Conservation (phyloP, 139 green algal genomes). For the Chlorella sorokiniana region DNA sequence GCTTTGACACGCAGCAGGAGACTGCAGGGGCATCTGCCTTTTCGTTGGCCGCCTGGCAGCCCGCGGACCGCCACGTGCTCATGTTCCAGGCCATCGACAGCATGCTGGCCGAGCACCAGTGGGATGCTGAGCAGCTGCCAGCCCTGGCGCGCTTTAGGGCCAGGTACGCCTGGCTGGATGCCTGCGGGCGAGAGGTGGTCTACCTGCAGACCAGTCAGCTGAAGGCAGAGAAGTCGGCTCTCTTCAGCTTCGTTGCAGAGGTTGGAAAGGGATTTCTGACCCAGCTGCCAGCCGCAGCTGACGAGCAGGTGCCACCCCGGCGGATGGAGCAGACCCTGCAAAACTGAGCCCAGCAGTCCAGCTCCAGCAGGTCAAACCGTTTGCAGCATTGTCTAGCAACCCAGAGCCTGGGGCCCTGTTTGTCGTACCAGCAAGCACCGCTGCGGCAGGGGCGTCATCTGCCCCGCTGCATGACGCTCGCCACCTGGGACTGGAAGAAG, state of each 20-base stretch:
- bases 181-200: conserved; percentile 27
- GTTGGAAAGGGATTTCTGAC: conserved; percentile 5
- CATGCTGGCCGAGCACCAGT: conserved; percentile 18
- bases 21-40: not conserved
- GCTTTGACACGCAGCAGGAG: not conserved
- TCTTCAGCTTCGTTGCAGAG: conserved; percentile 18
- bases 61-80: conserved; percentile 5
- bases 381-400: not conserved
- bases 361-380: too few relatives aligned
- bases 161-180: conserved; percentile 33
- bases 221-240: conserved; percentile 6
- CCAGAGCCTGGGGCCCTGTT: not conserved
- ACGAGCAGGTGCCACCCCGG: not conserved
- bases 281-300: not conserved
- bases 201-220: conserved; percentile 25
- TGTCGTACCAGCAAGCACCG: too few relatives aligned
- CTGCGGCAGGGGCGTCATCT: not conserved
- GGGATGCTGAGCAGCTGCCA: conserved; percentile 5
- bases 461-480: not conserved
- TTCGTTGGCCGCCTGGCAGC: conserved; percentile 20
- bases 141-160: conserved; percentile 23
- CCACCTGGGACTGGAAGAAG: conserved; percentile 12
- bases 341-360: too few relatives aligned
- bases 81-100: conserved; percentile 17
- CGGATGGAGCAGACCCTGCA: too few relatives aligned